These are phyloP conservation scores for Pterula multifida DNA, from an alignment of 1,284 basidiomycete species.

Conservation along the genomic window DNA sequence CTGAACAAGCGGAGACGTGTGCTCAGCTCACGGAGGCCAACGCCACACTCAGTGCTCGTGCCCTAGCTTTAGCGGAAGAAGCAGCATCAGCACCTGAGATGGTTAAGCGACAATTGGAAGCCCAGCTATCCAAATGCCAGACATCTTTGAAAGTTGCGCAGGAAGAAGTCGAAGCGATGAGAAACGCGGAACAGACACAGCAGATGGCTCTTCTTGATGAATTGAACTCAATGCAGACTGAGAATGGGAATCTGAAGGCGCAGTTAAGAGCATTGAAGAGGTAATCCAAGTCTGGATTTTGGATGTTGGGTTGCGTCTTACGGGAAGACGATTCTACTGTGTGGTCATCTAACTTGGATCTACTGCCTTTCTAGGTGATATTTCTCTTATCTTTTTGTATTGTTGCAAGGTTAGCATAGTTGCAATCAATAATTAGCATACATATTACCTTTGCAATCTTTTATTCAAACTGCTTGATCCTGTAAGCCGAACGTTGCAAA, in stretches of 20 bases:
- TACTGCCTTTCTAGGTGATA: too few species aligned
- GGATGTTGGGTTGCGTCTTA: too few species aligned
- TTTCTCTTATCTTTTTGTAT: too few species aligned
- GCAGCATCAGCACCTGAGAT: slow-evolving; percentile 49
- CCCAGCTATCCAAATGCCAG: slow-evolving; percentile 33
- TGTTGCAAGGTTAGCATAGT: too few species aligned
- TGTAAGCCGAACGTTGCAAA: too few species aligned
- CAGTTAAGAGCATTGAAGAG: slow-evolving; percentile 54
- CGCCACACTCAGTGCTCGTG: slow-evolving; percentile 57
- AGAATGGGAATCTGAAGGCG: slow-evolving; percentile 56
- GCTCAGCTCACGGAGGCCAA: slow-evolving; percentile 68
- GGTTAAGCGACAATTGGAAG: slow-evolving; percentile 44
- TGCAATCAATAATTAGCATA: too few species aligned
- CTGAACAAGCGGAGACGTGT: slow-evolving; percentile 60
- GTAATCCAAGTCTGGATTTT: too few species aligned
- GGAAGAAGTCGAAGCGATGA: slow-evolving; percentile 47
- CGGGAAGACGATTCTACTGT: too few species aligned
- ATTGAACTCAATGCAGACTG: slow-evolving; percentile 65
- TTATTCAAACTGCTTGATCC: too few species aligned
- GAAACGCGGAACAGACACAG: slow-evolving; percentile 55
- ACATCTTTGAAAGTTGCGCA: slow-evolving; percentile 32
- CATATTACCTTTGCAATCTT: too few species aligned
- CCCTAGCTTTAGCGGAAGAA: slow-evolving; percentile 66
- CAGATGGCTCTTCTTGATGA: slow-evolving; percentile 65
- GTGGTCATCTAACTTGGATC: too few species aligned